Percentiles rank a stretch among this genome's conserved stretches.
These are phyloP conservation scores for Cystoisospora suis DNA, from an alignment of 169 alveolate genomes.

Conservation along the genomic window DNA sequence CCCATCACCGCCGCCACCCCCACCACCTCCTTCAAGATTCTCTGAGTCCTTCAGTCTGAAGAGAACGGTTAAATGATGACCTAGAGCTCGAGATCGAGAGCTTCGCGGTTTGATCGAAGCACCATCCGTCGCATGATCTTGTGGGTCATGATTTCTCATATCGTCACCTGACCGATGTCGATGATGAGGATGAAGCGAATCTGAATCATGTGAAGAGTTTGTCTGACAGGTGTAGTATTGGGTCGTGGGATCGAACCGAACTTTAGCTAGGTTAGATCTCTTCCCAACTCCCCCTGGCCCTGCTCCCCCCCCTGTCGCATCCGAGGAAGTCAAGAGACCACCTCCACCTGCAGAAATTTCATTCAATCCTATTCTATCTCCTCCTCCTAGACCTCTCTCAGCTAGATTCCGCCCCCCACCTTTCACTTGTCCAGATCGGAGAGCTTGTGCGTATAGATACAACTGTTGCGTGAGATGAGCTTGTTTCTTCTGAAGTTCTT, in stretches of 20 bases:
- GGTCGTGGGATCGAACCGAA: conserved; percentile 8
- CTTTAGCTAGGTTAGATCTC: conserved; percentile 3
- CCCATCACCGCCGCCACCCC: no score
- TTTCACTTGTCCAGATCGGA: neutral
- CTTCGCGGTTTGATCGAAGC: neutral
- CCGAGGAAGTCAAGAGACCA: no score
- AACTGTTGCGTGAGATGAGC: neutral
- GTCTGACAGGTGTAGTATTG: neutral
- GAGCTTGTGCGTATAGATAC: neutral
- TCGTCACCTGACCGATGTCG: neutral
- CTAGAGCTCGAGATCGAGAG: neutral
- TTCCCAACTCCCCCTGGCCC: neutral
- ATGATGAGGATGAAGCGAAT: no score
- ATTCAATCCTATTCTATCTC: no score
- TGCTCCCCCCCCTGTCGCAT: neutral
- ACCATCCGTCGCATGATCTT: neutral
- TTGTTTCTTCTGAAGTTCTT: neutral
- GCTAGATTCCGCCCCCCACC: no score
- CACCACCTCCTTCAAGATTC: neutral
- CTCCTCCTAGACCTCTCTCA: neutral
- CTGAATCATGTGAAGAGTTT: neutral
- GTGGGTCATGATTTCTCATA: neutral
- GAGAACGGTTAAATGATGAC: neutral
- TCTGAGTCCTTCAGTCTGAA: conserved; percentile 12
- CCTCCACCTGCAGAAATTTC: no score